phyloP scores from a whole-genome alignment of 2,329 filamentous ascomycete species.

The Colletotrichum abscissum region DNA sequence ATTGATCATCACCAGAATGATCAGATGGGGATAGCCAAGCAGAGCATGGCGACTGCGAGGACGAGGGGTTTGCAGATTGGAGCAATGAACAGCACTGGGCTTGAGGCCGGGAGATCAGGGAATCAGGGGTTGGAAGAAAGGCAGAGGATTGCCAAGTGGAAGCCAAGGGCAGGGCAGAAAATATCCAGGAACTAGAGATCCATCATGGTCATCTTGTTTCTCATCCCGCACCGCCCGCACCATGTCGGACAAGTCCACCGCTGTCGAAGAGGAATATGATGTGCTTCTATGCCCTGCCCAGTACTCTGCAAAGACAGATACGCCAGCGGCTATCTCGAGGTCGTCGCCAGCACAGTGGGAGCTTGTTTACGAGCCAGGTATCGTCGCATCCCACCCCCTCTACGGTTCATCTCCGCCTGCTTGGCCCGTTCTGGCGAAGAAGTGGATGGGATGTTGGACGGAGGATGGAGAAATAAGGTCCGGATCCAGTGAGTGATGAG shows the following conservation, averaged over 20 bases:
- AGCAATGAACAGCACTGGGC: not conserved
- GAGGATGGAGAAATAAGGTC: constrained; percentile 26
- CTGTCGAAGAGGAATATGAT: not conserved
- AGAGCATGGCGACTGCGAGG: constrained; percentile 1
- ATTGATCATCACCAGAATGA: constrained; percentile 18
- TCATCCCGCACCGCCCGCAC: not conserved
- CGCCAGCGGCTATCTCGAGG: constrained; percentile 18
- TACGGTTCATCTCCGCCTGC: constrained; percentile 21
- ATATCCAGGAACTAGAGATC: constrained; percentile 6
- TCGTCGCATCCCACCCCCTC: constrained; percentile 9
- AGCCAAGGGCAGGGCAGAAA: not conserved
- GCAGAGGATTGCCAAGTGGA: not conserved
- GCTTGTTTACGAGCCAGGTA: constrained; percentile 28
- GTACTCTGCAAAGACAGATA: not conserved
- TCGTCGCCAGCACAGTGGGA: not conserved
- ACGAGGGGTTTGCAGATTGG: constrained; percentile 21
- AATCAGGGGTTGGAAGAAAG: not conserved
- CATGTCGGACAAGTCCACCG: not conserved
- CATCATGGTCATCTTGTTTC: constrained; percentile 15
- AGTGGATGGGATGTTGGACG: not conserved
- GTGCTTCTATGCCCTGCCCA: not conserved
- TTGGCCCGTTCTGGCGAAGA: not conserved
- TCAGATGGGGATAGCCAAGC: not conserved
- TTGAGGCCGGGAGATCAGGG: not conserved
- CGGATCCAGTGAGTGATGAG: constrained; percentile 24